Percentiles rank a stretch among this genome's conserved stretches.
Evolutionary conservation across 371 early-diverging fungal genomes (phyloP).

Genomic region (Dichotomocladium elegans): DNA sequence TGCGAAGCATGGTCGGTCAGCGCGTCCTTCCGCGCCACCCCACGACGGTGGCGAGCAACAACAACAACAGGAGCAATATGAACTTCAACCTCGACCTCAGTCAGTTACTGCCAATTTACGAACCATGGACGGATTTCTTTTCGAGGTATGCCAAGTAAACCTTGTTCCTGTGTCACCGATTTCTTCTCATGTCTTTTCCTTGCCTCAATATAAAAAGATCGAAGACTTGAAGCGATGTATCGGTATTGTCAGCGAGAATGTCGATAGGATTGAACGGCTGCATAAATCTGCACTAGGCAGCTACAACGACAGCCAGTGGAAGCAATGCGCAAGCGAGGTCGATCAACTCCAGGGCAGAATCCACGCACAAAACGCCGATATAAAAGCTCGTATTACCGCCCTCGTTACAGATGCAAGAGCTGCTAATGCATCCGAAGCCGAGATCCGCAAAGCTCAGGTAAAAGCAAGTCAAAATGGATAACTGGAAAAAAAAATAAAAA

Average conservation of each 20-base stretch:
- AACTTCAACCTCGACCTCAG: conserved; percentile 7
- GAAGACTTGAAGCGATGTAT: conserved; percentile 26
- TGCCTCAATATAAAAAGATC: conserved; percentile 14
- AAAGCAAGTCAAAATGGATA: neutral
- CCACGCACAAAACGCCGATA: conserved; percentile 20
- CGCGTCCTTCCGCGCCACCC: conserved; percentile 9
- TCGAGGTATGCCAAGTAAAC: conserved; percentile 15
- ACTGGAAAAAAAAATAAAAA: too few relatives aligned
- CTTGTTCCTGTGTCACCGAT: neutral
- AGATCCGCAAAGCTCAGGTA: conserved; percentile 33
- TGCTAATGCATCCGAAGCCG: conserved; percentile 21
- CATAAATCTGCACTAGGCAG: conserved; percentile 29
- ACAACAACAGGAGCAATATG: conserved; percentile 10
- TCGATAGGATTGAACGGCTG: conserved; percentile 29
- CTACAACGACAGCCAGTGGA: conserved; percentile 36
- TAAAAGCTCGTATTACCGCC: conserved; percentile 33
- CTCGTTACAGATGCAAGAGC: conserved; percentile 20
- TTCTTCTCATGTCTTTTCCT: neutral
- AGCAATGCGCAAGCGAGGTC: conserved; percentile 21
- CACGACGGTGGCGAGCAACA: neutral
- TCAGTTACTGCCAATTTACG: conserved; percentile 7
- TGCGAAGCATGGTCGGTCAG: neutral
- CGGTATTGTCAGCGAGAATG: conserved; percentile 20
- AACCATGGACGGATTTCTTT: conserved; percentile 31
- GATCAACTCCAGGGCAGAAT: conserved; percentile 25